These are phyloP conservation scores for Neocucurbitaria cava DNA, from an alignment of 2,329 filamentous ascomycete genomes.

Conservation along the genomic window DNA sequence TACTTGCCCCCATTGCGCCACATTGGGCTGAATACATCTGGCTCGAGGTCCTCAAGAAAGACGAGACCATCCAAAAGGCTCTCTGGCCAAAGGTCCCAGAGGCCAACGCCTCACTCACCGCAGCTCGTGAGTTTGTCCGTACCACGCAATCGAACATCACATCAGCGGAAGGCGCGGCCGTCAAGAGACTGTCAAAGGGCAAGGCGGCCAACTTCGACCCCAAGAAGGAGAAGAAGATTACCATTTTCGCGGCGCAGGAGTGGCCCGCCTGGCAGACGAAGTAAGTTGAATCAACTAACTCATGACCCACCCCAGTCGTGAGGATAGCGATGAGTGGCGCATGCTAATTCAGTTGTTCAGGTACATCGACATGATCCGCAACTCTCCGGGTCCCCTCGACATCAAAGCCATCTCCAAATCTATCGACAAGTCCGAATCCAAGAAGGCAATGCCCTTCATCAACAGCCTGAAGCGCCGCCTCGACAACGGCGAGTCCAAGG, in stretches of 20 bases:
- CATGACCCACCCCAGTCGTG: too few species aligned
- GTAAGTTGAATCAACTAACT: too few species aligned
- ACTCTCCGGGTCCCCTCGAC: constrained; percentile 61
- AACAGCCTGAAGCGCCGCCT: constrained; percentile 86
- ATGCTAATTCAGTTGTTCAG: constrained; percentile 20
- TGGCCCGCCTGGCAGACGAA: constrained; percentile 93
- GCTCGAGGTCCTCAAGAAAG: constrained; percentile 84
- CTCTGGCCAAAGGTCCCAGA: constrained; percentile 74
- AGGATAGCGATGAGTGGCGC: too few species aligned
- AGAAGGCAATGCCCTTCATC: constrained; percentile 98
- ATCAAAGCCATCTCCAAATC: constrained; percentile 81
- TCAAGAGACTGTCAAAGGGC: constrained; percentile 93
- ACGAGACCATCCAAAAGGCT: constrained; percentile 78
- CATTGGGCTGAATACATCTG: constrained; percentile 96
- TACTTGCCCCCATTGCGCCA: constrained; percentile 84
- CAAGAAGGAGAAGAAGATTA: constrained; percentile 89
- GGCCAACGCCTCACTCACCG: constrained; percentile 71
- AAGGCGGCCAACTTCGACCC: constrained; percentile 86
- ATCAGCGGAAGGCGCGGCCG: constrained; percentile 79
- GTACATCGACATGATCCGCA: constrained; percentile 43
- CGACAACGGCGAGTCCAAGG: constrained; percentile 68
- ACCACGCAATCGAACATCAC: constrained; percentile 78
- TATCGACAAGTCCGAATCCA: constrained; percentile 88
- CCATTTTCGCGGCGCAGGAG: constrained; percentile 78
- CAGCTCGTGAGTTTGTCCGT: constrained; percentile 83